Percentiles rank a stretch among this genome's conserved stretches.
Evolutionary conservation across 306 rosid species (phyloP).

Genomic region (Acacia confusa): DNA sequence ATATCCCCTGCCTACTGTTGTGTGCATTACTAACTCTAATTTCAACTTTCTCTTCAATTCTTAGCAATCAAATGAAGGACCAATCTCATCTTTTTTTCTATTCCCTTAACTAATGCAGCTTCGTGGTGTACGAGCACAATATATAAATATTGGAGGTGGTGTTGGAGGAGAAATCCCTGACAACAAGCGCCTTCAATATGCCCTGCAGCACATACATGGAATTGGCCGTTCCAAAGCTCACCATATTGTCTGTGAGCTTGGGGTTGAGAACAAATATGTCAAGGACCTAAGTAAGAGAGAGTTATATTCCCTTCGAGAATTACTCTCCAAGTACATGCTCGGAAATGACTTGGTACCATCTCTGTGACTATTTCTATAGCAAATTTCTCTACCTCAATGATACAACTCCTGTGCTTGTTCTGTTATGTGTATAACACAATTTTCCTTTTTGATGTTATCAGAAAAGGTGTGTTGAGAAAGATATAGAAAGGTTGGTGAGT

Average conservation of each 20-base stretch:
- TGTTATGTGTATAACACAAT: conserved; percentile 12
- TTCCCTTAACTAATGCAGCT: conserved; percentile 38
- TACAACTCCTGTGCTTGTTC: conserved; percentile 3
- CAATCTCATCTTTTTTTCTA: not conserved
- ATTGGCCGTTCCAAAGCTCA: conserved; percentile 64
- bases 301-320: conserved; percentile 54
- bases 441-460: conserved; percentile 24
- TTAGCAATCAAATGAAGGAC: not conserved
- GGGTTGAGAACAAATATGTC: conserved; percentile 61
- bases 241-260: conserved; percentile 61
- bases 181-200: conserved; percentile 56
- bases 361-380: not conserved
- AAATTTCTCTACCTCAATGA: not conserved
- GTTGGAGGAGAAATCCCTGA: conserved; percentile 77
- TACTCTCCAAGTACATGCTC: conserved; percentile 56
- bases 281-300: conserved; percentile 74
- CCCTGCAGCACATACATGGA: conserved; percentile 71
- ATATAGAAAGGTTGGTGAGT: conserved; percentile 47
- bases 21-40: not conserved
- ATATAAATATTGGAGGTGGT: conserved; percentile 69
- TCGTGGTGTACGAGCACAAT: conserved; percentile 40
- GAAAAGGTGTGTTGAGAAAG: conserved; percentile 50
- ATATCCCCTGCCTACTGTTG: not conserved
- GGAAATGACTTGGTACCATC: conserved; percentile 66
- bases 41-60: not conserved